Conservation (phyloP, 768 basidiomycete species). For the Pleurotus tuoliensis region DNA sequence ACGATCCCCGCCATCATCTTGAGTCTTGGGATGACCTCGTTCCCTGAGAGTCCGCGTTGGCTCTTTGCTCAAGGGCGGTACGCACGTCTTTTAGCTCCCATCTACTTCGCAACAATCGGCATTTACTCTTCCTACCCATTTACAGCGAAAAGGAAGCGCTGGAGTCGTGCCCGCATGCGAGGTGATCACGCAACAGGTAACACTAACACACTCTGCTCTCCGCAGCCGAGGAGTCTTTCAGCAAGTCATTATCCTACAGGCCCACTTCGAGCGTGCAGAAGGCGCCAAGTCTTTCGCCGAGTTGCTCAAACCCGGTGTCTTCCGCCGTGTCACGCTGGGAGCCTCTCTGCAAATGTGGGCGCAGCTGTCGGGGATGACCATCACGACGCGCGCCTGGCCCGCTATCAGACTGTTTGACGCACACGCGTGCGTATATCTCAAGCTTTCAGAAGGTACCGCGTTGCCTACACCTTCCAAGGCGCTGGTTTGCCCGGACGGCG, state of each 20-base stretch:
- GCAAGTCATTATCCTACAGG: conserved; percentile 13
- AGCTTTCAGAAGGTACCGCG: conserved; percentile 42
- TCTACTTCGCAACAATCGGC: background rate
- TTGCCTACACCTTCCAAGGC: conserved; percentile 70
- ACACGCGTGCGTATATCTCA: no score
- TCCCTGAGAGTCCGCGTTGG: conserved; percentile 73
- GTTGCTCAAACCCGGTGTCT: conserved; percentile 59
- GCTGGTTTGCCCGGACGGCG: conserved; percentile 71
- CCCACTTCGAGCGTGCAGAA: conserved; percentile 58
- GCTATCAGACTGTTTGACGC: no score
- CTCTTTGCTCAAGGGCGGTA: conserved; percentile 59
- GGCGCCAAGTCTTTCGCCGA: conserved; percentile 71
- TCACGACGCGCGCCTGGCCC: conserved; percentile 58
- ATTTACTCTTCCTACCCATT: background rate
- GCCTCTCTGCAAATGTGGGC: conserved; percentile 74
- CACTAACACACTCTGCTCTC: background rate
- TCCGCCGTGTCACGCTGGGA: conserved; percentile 70
- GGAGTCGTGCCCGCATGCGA: conserved; percentile 69
- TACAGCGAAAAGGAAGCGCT: conserved; percentile 57
- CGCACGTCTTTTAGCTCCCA: conserved; percentile 6
- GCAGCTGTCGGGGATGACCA: conserved; percentile 76
- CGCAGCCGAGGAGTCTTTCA: no score
- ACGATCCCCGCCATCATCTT: conserved; percentile 75
- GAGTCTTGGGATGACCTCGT: conserved; percentile 59
- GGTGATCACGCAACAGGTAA: conserved; percentile 54